Conservation (phyloP, 2,329 filamentous ascomycete genomes). For the Nemania bipapillata region DNA sequence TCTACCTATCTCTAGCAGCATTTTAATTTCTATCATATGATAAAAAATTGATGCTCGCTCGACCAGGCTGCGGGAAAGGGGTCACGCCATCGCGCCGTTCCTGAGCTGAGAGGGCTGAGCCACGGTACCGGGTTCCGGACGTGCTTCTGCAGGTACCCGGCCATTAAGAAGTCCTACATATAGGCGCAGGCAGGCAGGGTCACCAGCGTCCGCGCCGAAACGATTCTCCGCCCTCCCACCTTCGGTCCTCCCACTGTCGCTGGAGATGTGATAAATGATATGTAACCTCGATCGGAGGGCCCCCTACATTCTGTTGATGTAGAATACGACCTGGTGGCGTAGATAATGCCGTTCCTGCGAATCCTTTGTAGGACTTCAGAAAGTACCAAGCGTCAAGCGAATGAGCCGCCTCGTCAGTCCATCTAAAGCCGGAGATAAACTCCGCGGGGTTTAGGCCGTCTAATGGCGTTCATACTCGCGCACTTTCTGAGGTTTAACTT, state of each 20-base stretch:
- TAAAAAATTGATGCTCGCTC: not conserved
- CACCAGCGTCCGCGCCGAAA: not conserved
- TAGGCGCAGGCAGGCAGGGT: not conserved
- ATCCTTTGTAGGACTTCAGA: not conserved
- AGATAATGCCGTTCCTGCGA: not conserved
- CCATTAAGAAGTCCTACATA: constrained; percentile 11
- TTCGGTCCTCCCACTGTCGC: not conserved
- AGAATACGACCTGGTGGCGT: not conserved
- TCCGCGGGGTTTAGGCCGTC: not conserved
- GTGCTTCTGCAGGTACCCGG: constrained; percentile 1
- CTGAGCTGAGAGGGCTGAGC: constrained; percentile 15
- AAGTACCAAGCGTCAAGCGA: not conserved
- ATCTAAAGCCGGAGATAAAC: not conserved
- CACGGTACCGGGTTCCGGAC: constrained; percentile 22
- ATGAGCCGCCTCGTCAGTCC: not conserved
- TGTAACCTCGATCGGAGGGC: not conserved
- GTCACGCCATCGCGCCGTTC: not conserved
- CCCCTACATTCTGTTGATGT: not conserved
- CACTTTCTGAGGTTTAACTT: not conserved
- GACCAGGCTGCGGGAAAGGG: not conserved
- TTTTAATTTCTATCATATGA: not conserved
- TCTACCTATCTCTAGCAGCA: not conserved
- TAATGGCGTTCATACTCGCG: not conserved
- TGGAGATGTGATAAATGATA: not conserved
- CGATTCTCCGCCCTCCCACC: not conserved